Evolutionary conservation across 352 stramenopile genomes (phyloP), one percentile per base, ranked within the genome.

Genomic region (Thalassiosira delicatula): DNA sequence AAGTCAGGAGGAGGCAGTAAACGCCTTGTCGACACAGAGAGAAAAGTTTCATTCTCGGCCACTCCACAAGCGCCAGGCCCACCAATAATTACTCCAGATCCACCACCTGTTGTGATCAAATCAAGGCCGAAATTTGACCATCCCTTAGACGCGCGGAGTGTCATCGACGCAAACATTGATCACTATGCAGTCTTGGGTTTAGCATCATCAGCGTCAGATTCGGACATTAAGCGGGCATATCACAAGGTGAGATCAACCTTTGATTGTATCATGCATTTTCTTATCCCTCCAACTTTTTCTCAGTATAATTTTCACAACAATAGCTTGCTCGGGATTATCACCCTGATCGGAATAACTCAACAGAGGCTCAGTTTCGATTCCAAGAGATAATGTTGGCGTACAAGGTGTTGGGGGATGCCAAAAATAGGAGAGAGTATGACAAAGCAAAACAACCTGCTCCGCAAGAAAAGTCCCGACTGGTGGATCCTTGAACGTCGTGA

Each of bases 181-280:
- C 85, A 91, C 60, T 94, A 94, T 72, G 54, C 57, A 9, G 79
- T 88, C 3, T 73, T 94, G 23, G 75, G 70, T 35, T 65, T 94
- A 12, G 54, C n/a, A 11, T 42, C 32, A 29, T 76, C 62, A 29
- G 85, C 88, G 17, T 88, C 66, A 14, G 56, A 69, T 14, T 68
- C 72, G 32, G 83, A 91, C 76, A 96, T 98, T 66, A 97, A 97
- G 84, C 97, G 97, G 81, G 95, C 95, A 14, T 98, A 98, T 79
- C 79, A 86, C 27, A 90, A 72, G 33, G 37, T 66, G 44, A 51
- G 19, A 19, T 19, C 11, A 51, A 19, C 21, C 29, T 8, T 60
- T 73, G 44, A 73, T 11, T 19, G 42, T n/a, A n/a, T n/a, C n/a
- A n/a, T n/a, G n/a, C n/a, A n/a, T n/a, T n/a, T n/a, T n/a, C n/a